Conservation (phyloP, 2,329 filamentous ascomycete species). For the Metarhizium album region DNA sequence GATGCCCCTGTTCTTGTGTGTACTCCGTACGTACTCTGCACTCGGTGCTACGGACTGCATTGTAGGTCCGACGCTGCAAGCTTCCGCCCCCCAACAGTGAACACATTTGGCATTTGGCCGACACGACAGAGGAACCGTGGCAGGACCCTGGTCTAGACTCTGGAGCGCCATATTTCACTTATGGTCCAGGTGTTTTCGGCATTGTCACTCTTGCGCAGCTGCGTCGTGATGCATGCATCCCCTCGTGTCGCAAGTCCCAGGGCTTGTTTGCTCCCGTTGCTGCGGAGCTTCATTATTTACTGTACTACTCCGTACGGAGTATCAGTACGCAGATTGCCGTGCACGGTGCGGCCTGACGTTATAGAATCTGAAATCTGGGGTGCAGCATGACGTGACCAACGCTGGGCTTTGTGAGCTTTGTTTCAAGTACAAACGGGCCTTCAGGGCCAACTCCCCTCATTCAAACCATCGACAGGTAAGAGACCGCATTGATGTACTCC, state of each 20-base stretch:
- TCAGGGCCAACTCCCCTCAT: no score
- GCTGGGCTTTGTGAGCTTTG: no score
- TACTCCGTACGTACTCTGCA: no score
- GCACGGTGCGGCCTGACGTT: neutral
- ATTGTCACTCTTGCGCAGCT: neutral
- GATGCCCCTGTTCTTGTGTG: neutral
- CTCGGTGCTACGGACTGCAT: no score
- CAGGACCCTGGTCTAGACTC: no score
- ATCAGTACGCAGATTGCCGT: neutral
- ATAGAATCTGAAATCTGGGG: neutral
- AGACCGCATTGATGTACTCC: no score
- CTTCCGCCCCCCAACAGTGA: neutral
- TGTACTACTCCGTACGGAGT: no score
- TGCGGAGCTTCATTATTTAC: neutral
- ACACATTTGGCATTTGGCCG: neutral
- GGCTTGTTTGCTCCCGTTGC: neutral
- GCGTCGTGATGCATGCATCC: neutral
- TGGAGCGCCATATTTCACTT: neutral
- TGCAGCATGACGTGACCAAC: neutral
- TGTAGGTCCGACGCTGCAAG: neutral
- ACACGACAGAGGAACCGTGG: neutral
- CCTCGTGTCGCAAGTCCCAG: neutral
- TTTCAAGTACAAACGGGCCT: no score
- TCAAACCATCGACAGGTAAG: no score
- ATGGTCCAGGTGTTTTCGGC: no score